Evolutionary conservation across 345 rosid species (phyloP), one percentile per base, ranked within the genome.

Genomic region (Arabis hirsuta): DNA sequence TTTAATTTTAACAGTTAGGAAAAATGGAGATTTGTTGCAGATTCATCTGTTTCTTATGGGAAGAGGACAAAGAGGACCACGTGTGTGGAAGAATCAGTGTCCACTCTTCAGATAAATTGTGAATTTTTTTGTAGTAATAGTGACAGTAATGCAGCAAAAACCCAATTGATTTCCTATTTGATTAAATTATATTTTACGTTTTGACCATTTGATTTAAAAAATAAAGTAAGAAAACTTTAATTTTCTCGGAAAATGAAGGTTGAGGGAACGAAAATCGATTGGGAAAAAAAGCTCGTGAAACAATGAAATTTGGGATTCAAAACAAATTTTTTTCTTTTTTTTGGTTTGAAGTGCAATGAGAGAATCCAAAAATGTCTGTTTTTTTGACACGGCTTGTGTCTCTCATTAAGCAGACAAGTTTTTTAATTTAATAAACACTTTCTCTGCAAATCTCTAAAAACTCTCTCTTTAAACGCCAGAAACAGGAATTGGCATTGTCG

Each of bases 61-160:
- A 72, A 63, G 56, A 54, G 76, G 76, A 63, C 65, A 73, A 55
- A 62, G 57, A 55, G 51, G 48, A 59, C 81, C 92, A 86, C 84
- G 86, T 90, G 90, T 78, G 59, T 54, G 34, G 77, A 79, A 84
- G 79, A 86, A 81, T 84, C 81, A 75, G 64, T 82, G 85, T 83
- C 83, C 79, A 79, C 73, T 74, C 84, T 83, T 83, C 51, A 42
- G 53, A 51, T 61, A 19, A 50, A 66, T 51, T 12, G 66, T 65
- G 52, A 47, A 14, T 16, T 16, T 0, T 12, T 12, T 31, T 46
- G 57, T 51, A 45, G 76, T 62, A 73, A 26, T 27, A 20, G 39
- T 64, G 19, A 53, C 27, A 44, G 65, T 50, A 56, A 64, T 73
- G 71, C 22, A 27, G 31, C 31, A 51, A 16, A 52, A 31, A 31